Conservation (phyloP, 192 early-diverging fungal genomes). For the Thamnidium elegans region DNA sequence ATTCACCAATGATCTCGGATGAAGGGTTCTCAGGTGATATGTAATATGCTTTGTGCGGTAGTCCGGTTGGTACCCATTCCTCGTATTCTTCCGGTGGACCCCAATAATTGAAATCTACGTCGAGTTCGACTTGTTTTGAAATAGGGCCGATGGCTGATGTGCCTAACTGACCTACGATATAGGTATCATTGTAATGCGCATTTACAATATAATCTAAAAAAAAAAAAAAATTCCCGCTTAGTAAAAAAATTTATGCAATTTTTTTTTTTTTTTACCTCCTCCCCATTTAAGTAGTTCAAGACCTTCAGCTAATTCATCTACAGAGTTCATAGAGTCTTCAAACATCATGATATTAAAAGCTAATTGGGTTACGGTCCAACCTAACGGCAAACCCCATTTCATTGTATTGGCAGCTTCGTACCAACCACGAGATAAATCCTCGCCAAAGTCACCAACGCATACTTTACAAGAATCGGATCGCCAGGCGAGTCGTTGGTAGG, state of each 20-base stretch:
- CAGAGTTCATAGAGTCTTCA: conserved; percentile 40
- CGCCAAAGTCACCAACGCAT: conserved; percentile 49
- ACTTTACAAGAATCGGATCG: conserved; percentile 48
- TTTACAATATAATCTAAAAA: conserved; percentile 52
- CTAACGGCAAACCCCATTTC: conserved; percentile 56
- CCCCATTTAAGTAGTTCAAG: conserved; percentile 38
- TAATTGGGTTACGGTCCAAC: conserved; percentile 43
- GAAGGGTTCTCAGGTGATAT: conserved; percentile 29
- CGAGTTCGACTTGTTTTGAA: conserved; percentile 29
- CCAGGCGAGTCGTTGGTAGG: conserved; percentile 54
- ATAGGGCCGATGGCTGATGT: conserved; percentile 33
- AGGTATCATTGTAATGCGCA: conserved; percentile 50
- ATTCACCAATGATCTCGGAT: conserved; percentile 43
- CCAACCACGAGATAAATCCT: conserved; percentile 52
- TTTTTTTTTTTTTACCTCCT: conserved; percentile 22
- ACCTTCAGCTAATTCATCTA: conserved; percentile 40
- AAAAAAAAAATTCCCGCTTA: neutral
- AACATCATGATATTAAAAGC: conserved; percentile 49
- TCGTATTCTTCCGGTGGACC: conserved; percentile 52
- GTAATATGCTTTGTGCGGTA: conserved; percentile 34
- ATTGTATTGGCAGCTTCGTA: conserved; percentile 61
- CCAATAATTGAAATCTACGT: conserved; percentile 57
- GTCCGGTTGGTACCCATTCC: conserved; percentile 36
- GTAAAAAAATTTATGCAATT: neutral
- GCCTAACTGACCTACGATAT: conserved; percentile 45